These are phyloP conservation scores for Blastobotrys persicus DNA, from an alignment of 1,139 yeast genomes.

Conservation along the genomic window DNA sequence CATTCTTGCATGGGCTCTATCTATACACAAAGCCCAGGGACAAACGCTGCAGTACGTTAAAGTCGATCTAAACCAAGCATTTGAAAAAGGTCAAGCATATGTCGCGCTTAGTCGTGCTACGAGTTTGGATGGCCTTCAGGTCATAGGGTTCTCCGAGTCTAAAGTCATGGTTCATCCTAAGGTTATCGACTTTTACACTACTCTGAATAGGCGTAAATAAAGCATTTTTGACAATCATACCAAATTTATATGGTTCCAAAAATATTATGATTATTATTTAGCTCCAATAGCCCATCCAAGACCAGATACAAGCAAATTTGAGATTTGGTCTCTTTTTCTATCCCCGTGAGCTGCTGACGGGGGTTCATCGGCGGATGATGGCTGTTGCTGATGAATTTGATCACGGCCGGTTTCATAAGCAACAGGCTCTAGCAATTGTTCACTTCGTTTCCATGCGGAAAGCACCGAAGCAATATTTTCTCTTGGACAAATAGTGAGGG, in stretches of 20 bases:
- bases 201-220: conserved; percentile 30
- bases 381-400: neutral
- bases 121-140: conserved; percentile 73
- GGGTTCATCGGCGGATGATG: neutral
- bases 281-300: conserved; percentile 72
- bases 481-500: conserved; percentile 41
- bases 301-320: conserved; percentile 55
- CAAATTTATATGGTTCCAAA: no score
- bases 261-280: conserved; percentile 25
- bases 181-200: conserved; percentile 65
- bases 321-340: conserved; percentile 47
- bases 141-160: conserved; percentile 61
- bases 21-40: conserved; percentile 95
- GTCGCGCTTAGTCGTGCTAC: conserved; percentile 90
- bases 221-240: no score
- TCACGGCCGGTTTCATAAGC: neutral
- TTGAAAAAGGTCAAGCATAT: conserved; percentile 94
- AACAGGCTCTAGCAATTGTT: conserved; percentile 4
- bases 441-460: conserved; percentile 34
- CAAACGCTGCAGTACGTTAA: conserved; percentile 82
- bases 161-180: conserved; percentile 65
- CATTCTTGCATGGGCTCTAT: conserved; percentile 90
- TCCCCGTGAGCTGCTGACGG: neutral
- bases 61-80: conserved; percentile 72
- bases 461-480: conserved; percentile 34